Evolutionary conservation across 2,329 filamentous ascomycete species (phyloP).

Genomic region (Pseudomassariella vexata): DNA sequence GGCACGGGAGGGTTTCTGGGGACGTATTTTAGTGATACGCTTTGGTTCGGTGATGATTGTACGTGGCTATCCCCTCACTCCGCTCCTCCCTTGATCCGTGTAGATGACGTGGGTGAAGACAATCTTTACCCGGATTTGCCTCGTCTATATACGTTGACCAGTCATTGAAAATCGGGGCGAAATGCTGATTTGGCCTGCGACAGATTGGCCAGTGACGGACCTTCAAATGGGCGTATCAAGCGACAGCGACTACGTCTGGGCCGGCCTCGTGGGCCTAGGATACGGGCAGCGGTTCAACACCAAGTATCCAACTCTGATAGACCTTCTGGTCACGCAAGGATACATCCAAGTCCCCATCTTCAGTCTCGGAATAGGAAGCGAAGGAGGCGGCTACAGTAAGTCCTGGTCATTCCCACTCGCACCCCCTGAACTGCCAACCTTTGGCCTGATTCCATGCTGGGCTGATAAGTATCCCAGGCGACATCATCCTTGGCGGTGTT

Average conservation of each 20-base stretch:
- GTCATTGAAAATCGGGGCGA: too few relatives aligned
- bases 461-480: conserved; percentile 15
- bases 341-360: conserved; percentile 30
- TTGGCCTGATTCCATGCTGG: too few relatives aligned
- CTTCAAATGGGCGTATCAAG: conserved; percentile 29
- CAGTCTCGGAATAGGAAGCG: conserved; percentile 27
- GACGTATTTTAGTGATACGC: conserved; percentile 5
- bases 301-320: conserved; percentile 26
- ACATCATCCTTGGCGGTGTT: conserved; percentile 40
- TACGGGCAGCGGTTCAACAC: conserved; percentile 29
- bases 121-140: too few relatives aligned
- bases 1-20: conserved; percentile 4
- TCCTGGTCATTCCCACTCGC: too few relatives aligned
- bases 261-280: conserved; percentile 29
- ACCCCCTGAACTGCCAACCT: too few relatives aligned
- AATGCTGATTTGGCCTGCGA: not conserved
- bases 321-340: conserved; percentile 24
- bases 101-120: too few relatives aligned
- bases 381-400: conserved; percentile 25
- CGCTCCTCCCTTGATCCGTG: too few relatives aligned
- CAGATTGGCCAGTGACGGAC: conserved; percentile 23
- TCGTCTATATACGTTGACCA: not conserved
- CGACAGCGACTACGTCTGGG: conserved; percentile 29
- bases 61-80: too few relatives aligned
- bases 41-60: conserved; percentile 7